phyloP scores from a whole-genome alignment of 2,329 filamentous ascomycete genomes.

The Cladorrhinum sp. region DNA sequence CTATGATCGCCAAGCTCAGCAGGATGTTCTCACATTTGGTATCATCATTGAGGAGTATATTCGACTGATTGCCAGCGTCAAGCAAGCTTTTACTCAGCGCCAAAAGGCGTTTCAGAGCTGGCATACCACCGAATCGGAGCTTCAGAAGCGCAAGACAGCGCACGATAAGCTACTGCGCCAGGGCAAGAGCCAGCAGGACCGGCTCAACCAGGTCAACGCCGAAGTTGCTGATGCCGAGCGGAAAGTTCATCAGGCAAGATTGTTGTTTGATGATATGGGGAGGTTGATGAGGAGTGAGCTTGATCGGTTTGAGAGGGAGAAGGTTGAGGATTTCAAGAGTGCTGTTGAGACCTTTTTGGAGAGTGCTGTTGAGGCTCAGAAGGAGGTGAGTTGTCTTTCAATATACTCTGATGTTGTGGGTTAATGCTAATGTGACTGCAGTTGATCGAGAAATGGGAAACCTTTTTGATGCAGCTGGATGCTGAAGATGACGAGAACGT shows the following conservation, averaged over 20 bases:
- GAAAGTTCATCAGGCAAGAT: constrained; percentile 82
- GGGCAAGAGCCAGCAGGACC: constrained; percentile 92
- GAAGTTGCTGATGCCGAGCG: constrained; percentile 94
- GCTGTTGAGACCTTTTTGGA: constrained; percentile 97
- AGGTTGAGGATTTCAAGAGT: constrained; percentile 98
- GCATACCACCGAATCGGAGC: constrained; percentile 85
- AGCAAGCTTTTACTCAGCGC: constrained; percentile 85
- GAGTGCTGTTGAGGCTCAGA: constrained; percentile 95
- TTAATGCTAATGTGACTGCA: constrained; percentile 30
- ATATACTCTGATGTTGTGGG: not conserved
- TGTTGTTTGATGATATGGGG: constrained; percentile 97
- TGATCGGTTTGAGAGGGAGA: constrained; percentile 92
- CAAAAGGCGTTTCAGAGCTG: constrained; percentile 96
- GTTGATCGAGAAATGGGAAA: constrained; percentile 92
- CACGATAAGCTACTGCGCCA: constrained; percentile 96
- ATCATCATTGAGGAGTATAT: constrained; percentile 99
- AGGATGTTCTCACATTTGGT: constrained; percentile 91
- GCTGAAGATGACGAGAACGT: constrained; percentile 80
- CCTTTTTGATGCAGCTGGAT: constrained; percentile 93
- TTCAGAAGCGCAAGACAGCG: constrained; percentile 81
- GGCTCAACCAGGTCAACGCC: constrained; percentile 85
- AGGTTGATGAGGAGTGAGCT: constrained; percentile 86
- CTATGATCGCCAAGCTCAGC: constrained; percentile 94
- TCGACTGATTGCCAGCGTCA: constrained; percentile 89
- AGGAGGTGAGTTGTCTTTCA: constrained; percentile 68